Evolutionary conservation across 2,329 filamentous ascomycete species (phyloP).

Genomic region (Xylariales sp.): DNA sequence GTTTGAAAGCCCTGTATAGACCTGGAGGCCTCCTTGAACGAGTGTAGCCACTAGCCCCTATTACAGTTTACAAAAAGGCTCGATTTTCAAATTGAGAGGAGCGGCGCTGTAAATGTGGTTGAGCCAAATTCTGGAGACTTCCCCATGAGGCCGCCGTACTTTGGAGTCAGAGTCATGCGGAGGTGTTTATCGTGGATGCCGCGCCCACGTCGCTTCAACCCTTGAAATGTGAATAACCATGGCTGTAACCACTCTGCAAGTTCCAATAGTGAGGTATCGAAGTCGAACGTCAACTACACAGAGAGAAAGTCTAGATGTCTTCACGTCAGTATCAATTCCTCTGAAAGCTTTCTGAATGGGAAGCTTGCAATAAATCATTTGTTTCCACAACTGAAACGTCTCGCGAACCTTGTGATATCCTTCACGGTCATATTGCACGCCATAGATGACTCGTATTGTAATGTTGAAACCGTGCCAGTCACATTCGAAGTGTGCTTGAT

Average conservation of each 20-base stretch:
- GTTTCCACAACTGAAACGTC: background rate
- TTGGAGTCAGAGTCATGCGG: too few species aligned
- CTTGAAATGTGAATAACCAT: too few species aligned
- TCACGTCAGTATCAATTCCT: background rate
- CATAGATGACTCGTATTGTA: slow-evolving; percentile 1
- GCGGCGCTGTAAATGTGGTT: too few species aligned
- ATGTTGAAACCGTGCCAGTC: slow-evolving; percentile 2
- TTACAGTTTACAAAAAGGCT: too few species aligned
- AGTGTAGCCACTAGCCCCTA: background rate
- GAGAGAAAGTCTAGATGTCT: background rate
- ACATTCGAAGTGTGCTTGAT: slow-evolving; percentile 2
- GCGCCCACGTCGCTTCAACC: too few species aligned
- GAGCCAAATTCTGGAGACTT: too few species aligned
- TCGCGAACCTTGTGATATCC: background rate
- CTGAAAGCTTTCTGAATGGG: background rate
- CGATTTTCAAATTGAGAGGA: too few species aligned
- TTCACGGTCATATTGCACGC: background rate
- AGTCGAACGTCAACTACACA: background rate
- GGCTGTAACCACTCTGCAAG: slow-evolving; percentile 2
- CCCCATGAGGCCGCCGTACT: too few species aligned
- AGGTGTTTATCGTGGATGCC: too few species aligned
- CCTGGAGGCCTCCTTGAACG: background rate
- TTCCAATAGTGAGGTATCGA: background rate
- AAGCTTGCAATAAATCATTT: slow-evolving; percentile 1
- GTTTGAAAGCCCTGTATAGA: background rate